These are phyloP conservation scores for Borealophlyctis nickersoniae DNA, from an alignment of 192 early-diverging fungal species.

Conservation along the genomic window DNA sequence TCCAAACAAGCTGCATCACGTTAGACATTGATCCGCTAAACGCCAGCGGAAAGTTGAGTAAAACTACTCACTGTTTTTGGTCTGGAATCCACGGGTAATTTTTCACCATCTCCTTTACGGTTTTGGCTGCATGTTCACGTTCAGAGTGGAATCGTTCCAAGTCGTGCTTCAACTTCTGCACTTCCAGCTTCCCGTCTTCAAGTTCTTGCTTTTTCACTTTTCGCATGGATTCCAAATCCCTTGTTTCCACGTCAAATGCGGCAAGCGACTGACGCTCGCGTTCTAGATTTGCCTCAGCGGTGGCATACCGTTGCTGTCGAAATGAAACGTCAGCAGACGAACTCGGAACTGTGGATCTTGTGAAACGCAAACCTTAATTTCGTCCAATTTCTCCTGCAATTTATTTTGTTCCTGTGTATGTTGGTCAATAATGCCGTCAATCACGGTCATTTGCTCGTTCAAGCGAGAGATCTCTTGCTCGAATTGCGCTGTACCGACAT, in stretches of 20 bases:
- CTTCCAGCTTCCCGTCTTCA: slow-evolving; percentile 69
- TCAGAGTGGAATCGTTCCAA: slow-evolving; percentile 60
- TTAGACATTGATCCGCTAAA: background rate
- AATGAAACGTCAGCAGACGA: background rate
- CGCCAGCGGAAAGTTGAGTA: background rate
- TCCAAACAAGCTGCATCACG: slow-evolving; percentile 70
- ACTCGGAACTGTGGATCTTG: too few species aligned
- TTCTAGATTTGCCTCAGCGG: slow-evolving; percentile 18
- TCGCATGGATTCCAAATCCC: slow-evolving; percentile 62
- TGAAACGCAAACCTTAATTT: slow-evolving; percentile 33
- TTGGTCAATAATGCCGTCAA: slow-evolving; percentile 6
- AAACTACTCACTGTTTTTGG: slow-evolving; percentile 69
- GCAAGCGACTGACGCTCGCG: slow-evolving; percentile 62
- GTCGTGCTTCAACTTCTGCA: slow-evolving; percentile 79
- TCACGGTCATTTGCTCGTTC: slow-evolving; percentile 13
- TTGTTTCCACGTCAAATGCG: slow-evolving; percentile 76
- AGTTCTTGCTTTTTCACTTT: slow-evolving; percentile 65
- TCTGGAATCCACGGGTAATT: slow-evolving; percentile 77
- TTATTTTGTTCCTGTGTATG: slow-evolving; percentile 9
- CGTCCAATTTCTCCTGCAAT: slow-evolving; percentile 42
- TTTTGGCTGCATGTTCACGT: slow-evolving; percentile 19
- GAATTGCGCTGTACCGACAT: slow-evolving; percentile 20
- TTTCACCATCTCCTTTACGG: slow-evolving; percentile 20
- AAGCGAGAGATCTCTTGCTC: slow-evolving; percentile 23
- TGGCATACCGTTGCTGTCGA: slow-evolving; percentile 8